Percentiles rank a stretch among this genome's conserved stretches.
These are phyloP conservation scores for Fusarium oxysporum DNA, from an alignment of 2,329 filamentous ascomycete species.

Conservation along the genomic window DNA sequence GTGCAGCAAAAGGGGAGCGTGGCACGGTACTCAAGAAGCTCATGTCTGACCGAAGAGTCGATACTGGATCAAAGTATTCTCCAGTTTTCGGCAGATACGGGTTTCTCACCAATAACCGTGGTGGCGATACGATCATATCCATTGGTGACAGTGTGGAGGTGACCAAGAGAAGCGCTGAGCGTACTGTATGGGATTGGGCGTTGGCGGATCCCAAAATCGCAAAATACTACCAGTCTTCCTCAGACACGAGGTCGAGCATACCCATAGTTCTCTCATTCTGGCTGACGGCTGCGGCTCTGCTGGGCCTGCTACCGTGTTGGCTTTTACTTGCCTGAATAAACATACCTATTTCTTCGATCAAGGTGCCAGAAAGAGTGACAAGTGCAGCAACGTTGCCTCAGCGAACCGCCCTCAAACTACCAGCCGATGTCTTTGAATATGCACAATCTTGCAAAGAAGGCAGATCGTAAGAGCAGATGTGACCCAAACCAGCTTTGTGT, in stretches of 20 bases:
- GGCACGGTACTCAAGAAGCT: constrained; percentile 76
- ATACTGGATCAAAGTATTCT: constrained; percentile 73
- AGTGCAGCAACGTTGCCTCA: constrained; percentile 6
- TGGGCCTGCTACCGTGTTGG: constrained; percentile 34
- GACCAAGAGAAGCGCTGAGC: constrained; percentile 60
- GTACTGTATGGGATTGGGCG: constrained; percentile 67
- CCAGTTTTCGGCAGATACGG: constrained; percentile 81
- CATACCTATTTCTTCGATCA: neutral
- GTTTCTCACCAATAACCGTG: constrained; percentile 59
- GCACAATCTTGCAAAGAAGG: neutral
- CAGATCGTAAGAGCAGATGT: constrained; percentile 10
- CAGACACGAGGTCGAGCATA: constrained; percentile 8
- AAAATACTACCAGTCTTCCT: constrained; percentile 42
- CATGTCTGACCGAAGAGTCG: constrained; percentile 76
- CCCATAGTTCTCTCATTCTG: constrained; percentile 33
- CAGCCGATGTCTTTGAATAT: neutral
- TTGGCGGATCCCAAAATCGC: constrained; percentile 37
- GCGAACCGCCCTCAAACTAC: neutral
- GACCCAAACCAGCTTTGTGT: constrained; percentile 12
- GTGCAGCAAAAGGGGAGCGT: constrained; percentile 64
- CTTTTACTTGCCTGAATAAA: constrained; percentile 30
- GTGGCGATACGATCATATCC: constrained; percentile 39
- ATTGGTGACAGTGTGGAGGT: constrained; percentile 65
- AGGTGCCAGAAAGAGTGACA: constrained; percentile 1
- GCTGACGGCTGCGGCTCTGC: constrained; percentile 25